phyloP scores from a whole-genome alignment of 176 grass and related monocot species.

The Leersia perrieri region DNA sequence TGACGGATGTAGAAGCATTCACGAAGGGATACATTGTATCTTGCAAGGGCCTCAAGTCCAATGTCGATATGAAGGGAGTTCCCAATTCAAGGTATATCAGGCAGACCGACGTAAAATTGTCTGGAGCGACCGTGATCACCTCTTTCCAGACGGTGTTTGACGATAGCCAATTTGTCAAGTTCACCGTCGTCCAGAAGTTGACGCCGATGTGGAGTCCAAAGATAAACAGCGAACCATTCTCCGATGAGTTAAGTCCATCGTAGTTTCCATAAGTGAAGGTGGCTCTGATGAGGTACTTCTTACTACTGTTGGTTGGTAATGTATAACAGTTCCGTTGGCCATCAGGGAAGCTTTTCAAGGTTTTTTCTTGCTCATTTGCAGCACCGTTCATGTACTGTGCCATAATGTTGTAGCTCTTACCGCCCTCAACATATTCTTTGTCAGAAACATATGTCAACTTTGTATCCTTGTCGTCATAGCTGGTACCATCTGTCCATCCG shows the following conservation, averaged over 20 bases:
- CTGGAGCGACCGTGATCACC: background rate
- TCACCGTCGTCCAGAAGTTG: constrained; percentile 4
- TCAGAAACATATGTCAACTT: background rate
- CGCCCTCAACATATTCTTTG: background rate
- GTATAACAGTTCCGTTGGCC: constrained; percentile 10
- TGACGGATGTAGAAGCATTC: background rate
- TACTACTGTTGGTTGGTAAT: background rate
- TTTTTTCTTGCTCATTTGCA: background rate
- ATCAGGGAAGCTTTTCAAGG: constrained; percentile 11
- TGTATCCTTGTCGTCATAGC: background rate
- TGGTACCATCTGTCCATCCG: background rate
- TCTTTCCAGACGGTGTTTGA: background rate
- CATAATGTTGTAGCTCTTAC: background rate
- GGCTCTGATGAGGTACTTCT: background rate
- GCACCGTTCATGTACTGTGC: background rate
- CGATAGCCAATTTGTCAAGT: background rate
- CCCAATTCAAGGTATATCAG: background rate
- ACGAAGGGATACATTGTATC: background rate
- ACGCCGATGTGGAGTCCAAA: constrained; percentile 23
- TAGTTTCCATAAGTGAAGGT: constrained; percentile 14
- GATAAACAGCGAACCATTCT: background rate
- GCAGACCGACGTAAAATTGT: background rate
- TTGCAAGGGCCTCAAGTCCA: background rate
- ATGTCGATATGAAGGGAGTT: background rate
- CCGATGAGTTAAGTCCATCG: background rate